phyloP scores from a whole-genome alignment of 2,329 filamentous ascomycete genomes.

The Spiromastix sp. region DNA sequence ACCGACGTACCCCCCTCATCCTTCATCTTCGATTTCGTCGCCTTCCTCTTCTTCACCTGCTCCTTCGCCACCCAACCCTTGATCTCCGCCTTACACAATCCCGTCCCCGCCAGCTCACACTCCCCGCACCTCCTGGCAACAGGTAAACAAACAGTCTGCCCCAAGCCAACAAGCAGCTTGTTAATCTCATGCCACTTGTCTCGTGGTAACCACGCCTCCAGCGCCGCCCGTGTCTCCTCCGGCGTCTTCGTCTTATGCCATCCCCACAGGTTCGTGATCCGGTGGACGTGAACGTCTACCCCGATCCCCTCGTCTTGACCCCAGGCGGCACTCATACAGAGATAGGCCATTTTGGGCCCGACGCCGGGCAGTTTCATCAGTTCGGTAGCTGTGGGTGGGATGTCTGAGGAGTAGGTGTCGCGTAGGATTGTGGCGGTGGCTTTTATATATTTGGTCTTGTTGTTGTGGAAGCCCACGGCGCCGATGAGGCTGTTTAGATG shows the following conservation, averaged over 20 bases:
- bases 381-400: constrained; percentile 66
- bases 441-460: constrained; percentile 80
- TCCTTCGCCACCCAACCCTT: constrained; percentile 51
- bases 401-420: constrained; percentile 62
- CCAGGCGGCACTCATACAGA: constrained; percentile 72
- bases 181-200: constrained; percentile 93
- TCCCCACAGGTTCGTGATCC: constrained; percentile 88
- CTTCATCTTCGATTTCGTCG: constrained; percentile 10
- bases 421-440: constrained; percentile 61
- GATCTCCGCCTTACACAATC: constrained; percentile 66
- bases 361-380: constrained; percentile 74
- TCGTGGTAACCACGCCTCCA: constrained; percentile 73
- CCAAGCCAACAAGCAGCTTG: constrained; percentile 74
- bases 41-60: constrained; percentile 31
- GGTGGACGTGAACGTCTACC: constrained; percentile 89
- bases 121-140: constrained; percentile 73
- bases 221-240: constrained; percentile 65
- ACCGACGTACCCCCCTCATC: not conserved
- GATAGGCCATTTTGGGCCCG: constrained; percentile 88
- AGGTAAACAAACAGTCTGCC: constrained; percentile 76
- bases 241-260: constrained; percentile 76
- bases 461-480: constrained; percentile 88
- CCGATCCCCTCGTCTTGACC: constrained; percentile 66
- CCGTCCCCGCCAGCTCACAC: constrained; percentile 66
- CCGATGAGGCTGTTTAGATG: constrained; percentile 64